These are phyloP conservation scores for Sporormia fimetaria DNA, from an alignment of 495 filamentous ascomycete species.

Conservation along the genomic window DNA sequence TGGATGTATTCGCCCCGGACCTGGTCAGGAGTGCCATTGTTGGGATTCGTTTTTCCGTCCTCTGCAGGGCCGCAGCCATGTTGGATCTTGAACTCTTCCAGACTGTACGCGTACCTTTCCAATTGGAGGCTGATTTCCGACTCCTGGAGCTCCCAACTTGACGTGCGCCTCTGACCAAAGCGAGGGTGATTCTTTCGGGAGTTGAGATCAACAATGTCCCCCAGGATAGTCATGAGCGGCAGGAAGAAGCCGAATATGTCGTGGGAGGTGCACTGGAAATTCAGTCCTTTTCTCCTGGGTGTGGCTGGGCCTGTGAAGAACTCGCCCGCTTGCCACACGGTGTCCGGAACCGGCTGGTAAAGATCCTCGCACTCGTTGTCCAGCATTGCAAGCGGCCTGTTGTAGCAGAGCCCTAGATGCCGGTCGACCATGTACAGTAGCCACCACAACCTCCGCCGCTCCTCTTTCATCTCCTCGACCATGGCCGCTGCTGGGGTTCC, in stretches of 20 bases:
- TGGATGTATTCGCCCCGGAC: constrained; percentile 13
- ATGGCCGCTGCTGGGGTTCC: constrained; percentile 15
- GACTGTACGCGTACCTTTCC: constrained; percentile 20
- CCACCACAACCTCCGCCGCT: constrained; percentile 42
- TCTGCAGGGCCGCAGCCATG: constrained; percentile 7
- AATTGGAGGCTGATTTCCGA: constrained; percentile 20
- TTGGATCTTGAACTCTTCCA: constrained; percentile 21
- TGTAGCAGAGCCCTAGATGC: constrained; percentile 43
- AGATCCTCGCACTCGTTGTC: constrained; percentile 38
- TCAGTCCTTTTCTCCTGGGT: constrained; percentile 10
- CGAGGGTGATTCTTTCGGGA: constrained; percentile 25
- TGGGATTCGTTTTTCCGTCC: not conserved
- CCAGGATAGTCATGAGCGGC: constrained; percentile 29
- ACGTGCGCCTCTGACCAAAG: constrained; percentile 12
- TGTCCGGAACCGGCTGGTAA: constrained; percentile 30
- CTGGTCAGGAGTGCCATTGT: constrained; percentile 7
- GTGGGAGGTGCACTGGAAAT: constrained; percentile 28
- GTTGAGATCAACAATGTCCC: constrained; percentile 28
- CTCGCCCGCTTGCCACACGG: constrained; percentile 28
- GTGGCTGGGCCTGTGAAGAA: constrained; percentile 15
- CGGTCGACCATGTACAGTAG: constrained; percentile 41
- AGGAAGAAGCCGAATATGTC: constrained; percentile 29
- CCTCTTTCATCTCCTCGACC: constrained; percentile 37
- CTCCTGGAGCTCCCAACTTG: constrained; percentile 17
- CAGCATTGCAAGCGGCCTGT: constrained; percentile 36